A percentile compares a stretch with the other conserved stretches of the same genome.
Conservation (phyloP, 2,329 filamentous ascomycete species). For the Penicillium sclerotigenum region DNA sequence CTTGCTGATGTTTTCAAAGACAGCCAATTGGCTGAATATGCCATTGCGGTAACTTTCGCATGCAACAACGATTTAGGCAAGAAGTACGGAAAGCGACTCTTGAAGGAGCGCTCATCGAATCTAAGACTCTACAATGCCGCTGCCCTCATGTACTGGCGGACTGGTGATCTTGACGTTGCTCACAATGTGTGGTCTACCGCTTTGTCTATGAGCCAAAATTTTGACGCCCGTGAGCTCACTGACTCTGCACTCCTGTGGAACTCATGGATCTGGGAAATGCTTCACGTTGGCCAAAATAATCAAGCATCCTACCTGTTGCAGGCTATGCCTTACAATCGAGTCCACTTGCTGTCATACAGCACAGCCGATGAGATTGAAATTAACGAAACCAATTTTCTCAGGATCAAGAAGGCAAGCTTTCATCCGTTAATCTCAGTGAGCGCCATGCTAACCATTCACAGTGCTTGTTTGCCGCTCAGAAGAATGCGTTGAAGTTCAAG, state of each 20-base stretch:
- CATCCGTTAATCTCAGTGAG: not conserved
- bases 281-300: constrained; percentile 45
- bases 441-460: constrained; percentile 52
- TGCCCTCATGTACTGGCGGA: constrained; percentile 65
- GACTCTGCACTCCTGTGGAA: constrained; percentile 53
- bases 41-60: constrained; percentile 63
- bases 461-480: constrained; percentile 52
- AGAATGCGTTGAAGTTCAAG: constrained; percentile 55
- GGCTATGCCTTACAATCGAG: constrained; percentile 36
- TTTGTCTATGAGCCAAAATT: constrained; percentile 54
- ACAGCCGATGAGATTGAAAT: constrained; percentile 13
- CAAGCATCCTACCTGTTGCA: constrained; percentile 41
- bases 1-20: constrained; percentile 50
- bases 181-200: constrained; percentile 66
- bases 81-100: constrained; percentile 68
- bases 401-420: constrained; percentile 39
- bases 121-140: constrained; percentile 74
- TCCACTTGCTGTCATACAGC: constrained; percentile 32
- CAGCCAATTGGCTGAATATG: constrained; percentile 63
- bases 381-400: constrained; percentile 37
- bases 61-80: constrained; percentile 57
- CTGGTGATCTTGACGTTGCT: constrained; percentile 57
- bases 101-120: constrained; percentile 66
- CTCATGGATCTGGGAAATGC: constrained; percentile 66
- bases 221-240: constrained; percentile 34